Evolutionary conservation across 225 moss, liverwort and hornwort genomes (phyloP).

Genomic region (Polytrichum commune): DNA sequence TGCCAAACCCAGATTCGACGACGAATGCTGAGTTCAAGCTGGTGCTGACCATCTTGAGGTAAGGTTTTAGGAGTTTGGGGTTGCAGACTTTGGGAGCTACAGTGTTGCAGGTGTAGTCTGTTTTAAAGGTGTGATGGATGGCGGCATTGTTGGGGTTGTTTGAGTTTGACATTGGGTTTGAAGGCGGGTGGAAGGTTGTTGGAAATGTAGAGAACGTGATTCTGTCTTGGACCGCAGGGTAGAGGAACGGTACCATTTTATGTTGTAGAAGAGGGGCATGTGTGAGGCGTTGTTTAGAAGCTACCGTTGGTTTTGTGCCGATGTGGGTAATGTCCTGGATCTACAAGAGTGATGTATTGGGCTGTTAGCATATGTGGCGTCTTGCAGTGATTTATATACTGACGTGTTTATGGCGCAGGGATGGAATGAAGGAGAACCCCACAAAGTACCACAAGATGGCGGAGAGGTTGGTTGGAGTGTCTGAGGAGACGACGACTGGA

Average conservation of each 20-base stretch:
- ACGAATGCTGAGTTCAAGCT: slow-evolving; percentile 91
- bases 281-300: too few relatives aligned
- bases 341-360: too few relatives aligned
- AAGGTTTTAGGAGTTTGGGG: background rate
- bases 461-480: slow-evolving; percentile 86
- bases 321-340: too few relatives aligned
- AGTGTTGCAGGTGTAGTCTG: accelerated
- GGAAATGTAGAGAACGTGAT: too few relatives aligned
- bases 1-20: slow-evolving; percentile 75
- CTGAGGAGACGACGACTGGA: slow-evolving; percentile 94
- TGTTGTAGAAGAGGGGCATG: too few relatives aligned
- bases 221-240: too few relatives aligned
- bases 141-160: background rate
- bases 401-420: slow-evolving; percentile 18
- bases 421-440: slow-evolving; percentile 78
- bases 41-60: slow-evolving; percentile 67
- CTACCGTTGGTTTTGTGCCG: too few relatives aligned
- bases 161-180: too few relatives aligned
- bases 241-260: too few relatives aligned
- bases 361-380: too few relatives aligned
- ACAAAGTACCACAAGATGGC: slow-evolving; percentile 89
- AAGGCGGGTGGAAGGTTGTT: too few relatives aligned
- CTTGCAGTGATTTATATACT: too few relatives aligned
- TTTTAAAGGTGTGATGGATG: background rate
- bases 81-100: accelerated